phyloP scores from a whole-genome alignment of 2,329 filamentous ascomycete species.

The Aspergillus sp. region DNA sequence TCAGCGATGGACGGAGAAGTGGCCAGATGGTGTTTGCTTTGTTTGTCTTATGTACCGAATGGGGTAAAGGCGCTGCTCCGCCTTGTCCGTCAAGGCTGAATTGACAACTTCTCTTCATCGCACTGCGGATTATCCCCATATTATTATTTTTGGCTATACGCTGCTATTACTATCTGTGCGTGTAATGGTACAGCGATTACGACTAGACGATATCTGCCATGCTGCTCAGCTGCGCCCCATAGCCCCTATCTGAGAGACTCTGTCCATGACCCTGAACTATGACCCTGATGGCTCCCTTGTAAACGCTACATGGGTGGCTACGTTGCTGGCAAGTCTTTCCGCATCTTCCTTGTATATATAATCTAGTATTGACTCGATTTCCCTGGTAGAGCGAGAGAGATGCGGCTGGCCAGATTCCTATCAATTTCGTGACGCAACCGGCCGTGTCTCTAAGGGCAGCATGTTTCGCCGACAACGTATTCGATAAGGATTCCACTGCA shows the following conservation, averaged over 20 bases:
- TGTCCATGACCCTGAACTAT: conserved; percentile 38
- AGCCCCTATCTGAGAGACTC: conserved; percentile 2
- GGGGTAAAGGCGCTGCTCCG: conserved; percentile 6
- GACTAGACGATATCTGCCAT: conserved; percentile 4
- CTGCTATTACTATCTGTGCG: not conserved
- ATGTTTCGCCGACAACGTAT: conserved; percentile 52
- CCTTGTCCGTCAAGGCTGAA: not conserved
- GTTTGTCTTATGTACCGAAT: conserved; percentile 1
- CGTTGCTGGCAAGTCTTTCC: conserved; percentile 29
- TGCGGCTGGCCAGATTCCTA: conserved; percentile 51
- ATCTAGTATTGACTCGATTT: conserved; percentile 6
- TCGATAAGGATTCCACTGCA: conserved; percentile 44
- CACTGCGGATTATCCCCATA: not conserved
- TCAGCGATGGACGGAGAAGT: conserved; percentile 1
- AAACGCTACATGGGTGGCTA: conserved; percentile 32
- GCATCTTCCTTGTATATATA: not conserved
- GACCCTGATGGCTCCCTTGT: conserved; percentile 31
- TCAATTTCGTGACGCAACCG: conserved; percentile 56
- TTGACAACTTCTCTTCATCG: not conserved
- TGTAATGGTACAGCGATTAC: not conserved
- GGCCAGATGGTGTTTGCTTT: conserved; percentile 4
- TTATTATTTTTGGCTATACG: not conserved
- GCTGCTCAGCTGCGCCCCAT: not conserved
- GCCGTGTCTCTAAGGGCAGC: conserved; percentile 52
- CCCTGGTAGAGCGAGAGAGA: conserved; percentile 53